Conservation (phyloP, 352 stramenopile species). For the Phytophthora citrophthora region DNA sequence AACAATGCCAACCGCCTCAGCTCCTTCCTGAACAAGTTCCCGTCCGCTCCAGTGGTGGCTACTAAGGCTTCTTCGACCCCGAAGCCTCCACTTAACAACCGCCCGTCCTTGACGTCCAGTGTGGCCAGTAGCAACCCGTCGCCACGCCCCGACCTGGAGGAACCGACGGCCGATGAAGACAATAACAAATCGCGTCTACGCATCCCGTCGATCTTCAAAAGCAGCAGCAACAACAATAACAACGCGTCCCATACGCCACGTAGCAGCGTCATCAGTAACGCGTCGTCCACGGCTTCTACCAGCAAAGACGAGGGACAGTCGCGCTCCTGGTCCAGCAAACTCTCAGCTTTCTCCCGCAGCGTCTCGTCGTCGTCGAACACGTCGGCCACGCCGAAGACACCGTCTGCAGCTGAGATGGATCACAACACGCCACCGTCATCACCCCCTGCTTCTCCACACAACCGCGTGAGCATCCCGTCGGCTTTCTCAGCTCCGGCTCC, state of each 20-base stretch:
- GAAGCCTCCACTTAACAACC: conserved; percentile 29
- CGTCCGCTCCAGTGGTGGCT: conserved; percentile 33
- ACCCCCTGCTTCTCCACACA: conserved; percentile 30
- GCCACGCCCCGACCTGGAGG: conserved; percentile 27
- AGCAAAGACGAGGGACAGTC: conserved; percentile 39
- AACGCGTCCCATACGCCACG: conserved; percentile 26
- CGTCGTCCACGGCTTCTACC: conserved; percentile 33
- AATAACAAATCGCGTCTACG: conserved; percentile 47
- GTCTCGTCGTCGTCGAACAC: conserved; percentile 46
- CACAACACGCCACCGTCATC: conserved; percentile 34
- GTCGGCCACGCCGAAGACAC: conserved; percentile 34
- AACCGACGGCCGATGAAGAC: conserved; percentile 30
- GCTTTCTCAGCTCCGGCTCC: conserved; percentile 37
- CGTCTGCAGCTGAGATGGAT: conserved; percentile 21
- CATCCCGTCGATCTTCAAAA: conserved; percentile 66
- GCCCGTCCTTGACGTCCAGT: conserved; percentile 40
- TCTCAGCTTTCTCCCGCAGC: conserved; percentile 62
- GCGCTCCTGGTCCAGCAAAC: conserved; percentile 69
- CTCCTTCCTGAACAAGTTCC: conserved; percentile 77
- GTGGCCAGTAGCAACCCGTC: conserved; percentile 40
- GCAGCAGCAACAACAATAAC: conserved; percentile 15
- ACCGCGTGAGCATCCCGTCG: conserved; percentile 38
- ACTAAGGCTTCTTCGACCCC: conserved; percentile 27
- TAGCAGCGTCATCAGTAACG: conserved; percentile 46
- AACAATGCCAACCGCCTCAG: conserved; percentile 58